Evolutionary conservation across 1,139 yeast genomes (phyloP), one percentile per base, ranked within the genome.

Genomic region (Kluyveromyces sp.): DNA sequence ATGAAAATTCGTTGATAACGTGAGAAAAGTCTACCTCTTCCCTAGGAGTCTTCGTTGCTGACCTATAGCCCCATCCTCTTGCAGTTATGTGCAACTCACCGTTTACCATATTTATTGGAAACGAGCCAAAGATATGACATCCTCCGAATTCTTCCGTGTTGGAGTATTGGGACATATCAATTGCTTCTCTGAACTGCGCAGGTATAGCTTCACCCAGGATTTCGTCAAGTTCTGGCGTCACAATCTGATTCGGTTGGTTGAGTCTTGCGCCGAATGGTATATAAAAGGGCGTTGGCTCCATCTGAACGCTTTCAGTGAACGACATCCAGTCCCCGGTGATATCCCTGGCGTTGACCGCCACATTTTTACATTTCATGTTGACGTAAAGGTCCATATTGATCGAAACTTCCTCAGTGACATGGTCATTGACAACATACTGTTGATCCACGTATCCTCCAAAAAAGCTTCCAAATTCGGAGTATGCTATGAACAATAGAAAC

Each of bases 31-130:
- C 85, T 46, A 86, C 63, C 16, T 72, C 66, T 31, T 77, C 77
- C 3, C 73, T 70, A 43, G 66, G 62, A 48, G 74, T 67, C 46
- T 75, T 61, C 44, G 72, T 73, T 4, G 43, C 37, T 35, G 55
- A 68, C 36, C 69, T 52, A 32, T 38, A 39, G 16, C 35, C 33
- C 50, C 70, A 68, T 0, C 89, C 94, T 55, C 75, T 78, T 2
- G 85, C 92, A 1, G 94, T 83, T 39, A 92, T 82, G 56, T 83
- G 89, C 56, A 92, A 77, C 49, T 83, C 88, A 9, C 98, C 98
- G 44, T 71, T 69, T 3, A 92, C 95, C 54, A 84, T 82, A 56
- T 85, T 88, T 3, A 92, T 92, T 0, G 94, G 94, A 41, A 92
- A 73, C 0, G 83, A 72, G 1, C 98, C 99, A 58, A 77, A 87